Evolutionary conservation across 2,329 filamentous ascomycete species (phyloP), one percentile per base, ranked within the genome.

Genomic region (Dactylonectria estremocensis): DNA sequence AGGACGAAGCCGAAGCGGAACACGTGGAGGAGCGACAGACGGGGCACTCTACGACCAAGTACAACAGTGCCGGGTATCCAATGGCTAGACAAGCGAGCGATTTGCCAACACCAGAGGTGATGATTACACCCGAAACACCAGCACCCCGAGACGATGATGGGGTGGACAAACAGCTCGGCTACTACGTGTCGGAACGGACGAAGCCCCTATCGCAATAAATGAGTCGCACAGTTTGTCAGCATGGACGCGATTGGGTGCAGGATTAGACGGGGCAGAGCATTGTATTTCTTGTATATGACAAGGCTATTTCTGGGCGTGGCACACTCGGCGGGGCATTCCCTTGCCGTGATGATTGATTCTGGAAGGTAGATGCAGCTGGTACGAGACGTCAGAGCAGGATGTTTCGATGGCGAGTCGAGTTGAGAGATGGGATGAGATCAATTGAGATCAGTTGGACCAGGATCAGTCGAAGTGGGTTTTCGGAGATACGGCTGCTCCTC

Each of bases 41-140:
- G 7, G 33, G 37, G n/a, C 28, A 61, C 16, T 5, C 22, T 8
- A 46, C 24, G n/a, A 63, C 13, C n/a, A 43, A 43, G 40, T 14
- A 14, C 13, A 14, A 11, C 35, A 18, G 40, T n/a, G 16, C n/a
- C 6, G 35, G 24, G 4, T 28, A 37, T 37, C 35, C 60, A 64
- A 68, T 11, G 28, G 64, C 62, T 0, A 37, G 18, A 24, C 22
- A n/a, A 66, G 63, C 59, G 2, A 74, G 67, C 16, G 66, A 59
- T 22, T 58, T 77, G 6, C 52, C 76, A n/a, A 76, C 83, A 0
- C 86, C 86, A 0, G 78, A 84, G 45, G 72, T 88, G 0, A 83
- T 82, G 46, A 72, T 88, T n/a, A 88, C 86, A 0, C 85, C 86
- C 0, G 86, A 83, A 16, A 88, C 87, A 1, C 85, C 87, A 2